These are phyloP conservation scores for Spiromyces aspiralis DNA, from an alignment of 371 early-diverging fungal species.

Conservation along the genomic window DNA sequence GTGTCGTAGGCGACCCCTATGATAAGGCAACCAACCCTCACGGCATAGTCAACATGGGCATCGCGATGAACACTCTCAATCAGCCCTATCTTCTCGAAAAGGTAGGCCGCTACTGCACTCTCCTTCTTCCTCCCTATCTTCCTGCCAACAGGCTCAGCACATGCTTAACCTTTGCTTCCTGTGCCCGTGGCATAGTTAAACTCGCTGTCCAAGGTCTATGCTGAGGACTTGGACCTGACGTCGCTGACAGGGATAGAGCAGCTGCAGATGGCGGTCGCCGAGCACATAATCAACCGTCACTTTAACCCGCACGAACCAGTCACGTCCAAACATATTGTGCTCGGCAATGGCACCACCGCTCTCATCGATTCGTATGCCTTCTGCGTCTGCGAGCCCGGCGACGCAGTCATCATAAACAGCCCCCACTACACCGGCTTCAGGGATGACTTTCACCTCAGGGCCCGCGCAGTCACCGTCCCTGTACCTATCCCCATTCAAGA, in stretches of 20 bases:
- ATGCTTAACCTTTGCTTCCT: too few relatives aligned
- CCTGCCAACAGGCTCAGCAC: too few relatives aligned
- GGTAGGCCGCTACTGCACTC: too few relatives aligned
- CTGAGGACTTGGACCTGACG: slow-evolving; percentile 26
- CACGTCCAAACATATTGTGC: slow-evolving; percentile 32
- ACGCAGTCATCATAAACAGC: slow-evolving; percentile 46
- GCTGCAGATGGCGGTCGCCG: slow-evolving; percentile 35
- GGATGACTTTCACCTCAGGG: slow-evolving; percentile 34
- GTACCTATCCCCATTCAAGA: slow-evolving; percentile 26
- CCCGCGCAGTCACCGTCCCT: slow-evolving; percentile 32
- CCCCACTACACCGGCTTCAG: slow-evolving; percentile 66
- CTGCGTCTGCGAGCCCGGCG: slow-evolving; percentile 48
- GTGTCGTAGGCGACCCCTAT: background rate
- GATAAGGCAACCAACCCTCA: background rate
- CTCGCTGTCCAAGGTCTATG: slow-evolving; percentile 1
- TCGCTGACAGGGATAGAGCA: slow-evolving; percentile 27
- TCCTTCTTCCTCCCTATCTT: too few relatives aligned
- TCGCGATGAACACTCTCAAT: background rate
- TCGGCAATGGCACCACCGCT: slow-evolving; percentile 50
- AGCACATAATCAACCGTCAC: slow-evolving; percentile 33
- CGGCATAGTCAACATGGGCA: background rate
- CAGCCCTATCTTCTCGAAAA: background rate
- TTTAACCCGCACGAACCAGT: slow-evolving; percentile 33
- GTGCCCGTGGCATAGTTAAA: background rate
- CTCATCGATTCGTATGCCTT: slow-evolving; percentile 41